Evolutionary conservation across 1,139 yeast genomes (phyloP).

Genomic region (Pichia sp.): DNA sequence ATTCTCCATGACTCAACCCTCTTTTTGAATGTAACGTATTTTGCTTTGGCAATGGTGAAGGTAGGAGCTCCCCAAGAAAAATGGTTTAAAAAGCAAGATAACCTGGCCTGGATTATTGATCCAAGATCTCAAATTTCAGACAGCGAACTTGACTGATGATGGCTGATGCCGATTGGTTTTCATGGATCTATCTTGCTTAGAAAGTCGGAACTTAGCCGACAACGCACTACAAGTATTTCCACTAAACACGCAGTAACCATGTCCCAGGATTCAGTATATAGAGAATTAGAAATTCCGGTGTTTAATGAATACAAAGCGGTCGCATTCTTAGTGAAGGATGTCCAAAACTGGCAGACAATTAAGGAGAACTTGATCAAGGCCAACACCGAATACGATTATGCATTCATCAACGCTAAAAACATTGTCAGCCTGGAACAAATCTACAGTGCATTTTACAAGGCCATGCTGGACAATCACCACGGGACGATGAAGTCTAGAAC

Average conservation of each 20-base stretch:
- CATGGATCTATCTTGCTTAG: too few relatives aligned
- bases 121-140: too few relatives aligned
- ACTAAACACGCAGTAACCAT: neutral
- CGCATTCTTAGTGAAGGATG: constrained; percentile 35
- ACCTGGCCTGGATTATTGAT: too few relatives aligned
- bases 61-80: too few relatives aligned
- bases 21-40: too few relatives aligned
- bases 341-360: constrained; percentile 35
- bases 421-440: constrained; percentile 41
- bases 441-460: constrained; percentile 41
- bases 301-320: constrained; percentile 31
- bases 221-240: too few relatives aligned
- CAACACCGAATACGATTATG: constrained; percentile 34
- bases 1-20: neutral
- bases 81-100: too few relatives aligned
- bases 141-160: too few relatives aligned
- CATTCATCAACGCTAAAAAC: constrained; percentile 42
- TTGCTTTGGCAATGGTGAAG: too few relatives aligned
- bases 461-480: constrained; percentile 35
- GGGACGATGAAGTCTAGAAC: constrained; percentile 40
- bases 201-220: too few relatives aligned
- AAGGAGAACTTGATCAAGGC: constrained; percentile 32
- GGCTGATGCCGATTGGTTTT: too few relatives aligned
- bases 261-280: neutral
- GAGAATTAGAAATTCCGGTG: constrained; percentile 31